Evolutionary conservation across 345 rosid genomes (phyloP), one percentile per base, ranked within the genome.

Genomic region (Brassica rapa): DNA sequence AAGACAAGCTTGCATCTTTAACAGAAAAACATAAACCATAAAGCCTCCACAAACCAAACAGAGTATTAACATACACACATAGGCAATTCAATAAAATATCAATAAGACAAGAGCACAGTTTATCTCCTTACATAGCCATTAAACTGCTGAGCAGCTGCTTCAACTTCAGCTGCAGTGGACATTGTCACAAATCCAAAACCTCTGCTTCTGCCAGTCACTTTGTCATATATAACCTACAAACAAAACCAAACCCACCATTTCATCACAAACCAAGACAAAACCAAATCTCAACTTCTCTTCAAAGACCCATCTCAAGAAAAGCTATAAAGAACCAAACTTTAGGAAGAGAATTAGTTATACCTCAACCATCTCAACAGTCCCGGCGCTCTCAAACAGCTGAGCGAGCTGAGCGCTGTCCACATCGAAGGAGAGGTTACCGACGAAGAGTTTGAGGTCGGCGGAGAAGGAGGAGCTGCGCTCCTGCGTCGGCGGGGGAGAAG

Each of bases 171-270:
- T 5, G 21, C 46, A n/a, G 87, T 60, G 4, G 98, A 89, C 99
- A 95, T 95, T 59, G 98, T 95, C 79, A 95, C 99, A 77, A 95
- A 95, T 23, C 92, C 99, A 83, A 95, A 95, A 53, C 99, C 99
- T 73, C 99, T 87, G 86, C 98, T 95, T 82, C 99, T 82, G 32
- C 99, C 98, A 66, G 98, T 91, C 46, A 82, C 84, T 86, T 91
- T 95, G 77, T 95, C 98, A 83, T 95, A 95, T 37, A 93, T 95
- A 14, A 95, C 98, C 99, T 95, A 78, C 81, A 82, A 74, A 8
- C 27, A 60, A 75, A 81, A 70, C 24, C 24, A 66, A 80, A 29
- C 7, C 30, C 21, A 19, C 5, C 63, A 61, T 25, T 80, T 68
- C 62, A 69, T 46, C 81, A 49, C 77, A 5, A 67, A 35, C 39